These are phyloP conservation scores for Micractinium conductrix DNA, from an alignment of 139 green algal genomes.

Conservation along the genomic window DNA sequence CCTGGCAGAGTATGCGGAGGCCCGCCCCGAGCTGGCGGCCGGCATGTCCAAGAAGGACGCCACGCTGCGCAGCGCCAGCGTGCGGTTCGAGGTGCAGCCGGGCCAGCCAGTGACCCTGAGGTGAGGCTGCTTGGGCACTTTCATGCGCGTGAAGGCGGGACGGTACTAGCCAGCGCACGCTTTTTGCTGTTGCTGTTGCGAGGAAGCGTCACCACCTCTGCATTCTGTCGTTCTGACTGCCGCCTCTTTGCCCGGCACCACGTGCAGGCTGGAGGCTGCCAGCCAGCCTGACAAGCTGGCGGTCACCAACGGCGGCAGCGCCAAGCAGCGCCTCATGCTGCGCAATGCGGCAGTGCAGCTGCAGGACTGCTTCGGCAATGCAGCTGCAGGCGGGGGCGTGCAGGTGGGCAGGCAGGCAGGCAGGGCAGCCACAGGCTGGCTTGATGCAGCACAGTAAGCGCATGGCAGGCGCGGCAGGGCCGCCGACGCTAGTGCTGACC, in stretches of 20 bases:
- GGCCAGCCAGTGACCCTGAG: constrained; percentile 38
- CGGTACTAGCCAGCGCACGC: neutral
- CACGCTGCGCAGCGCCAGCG: constrained; percentile 52
- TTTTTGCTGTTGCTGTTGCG: neutral
- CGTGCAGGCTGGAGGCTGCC: constrained; percentile 41
- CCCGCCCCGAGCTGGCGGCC: constrained; percentile 45
- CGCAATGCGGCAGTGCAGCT: constrained; percentile 58
- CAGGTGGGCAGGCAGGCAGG: neutral
- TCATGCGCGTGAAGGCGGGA: neutral
- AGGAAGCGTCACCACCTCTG: neutral
- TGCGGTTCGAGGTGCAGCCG: constrained; percentile 48
- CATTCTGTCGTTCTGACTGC: neutral
- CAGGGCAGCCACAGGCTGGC: no score
- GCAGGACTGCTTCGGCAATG: constrained; percentile 61
- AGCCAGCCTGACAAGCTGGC: constrained; percentile 37
- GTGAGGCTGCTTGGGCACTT: neutral
- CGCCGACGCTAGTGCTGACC: no score
- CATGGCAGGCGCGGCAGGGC: no score
- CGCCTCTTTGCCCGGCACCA: neutral
- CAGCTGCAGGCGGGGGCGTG: constrained; percentile 37
- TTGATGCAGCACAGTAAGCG: no score
- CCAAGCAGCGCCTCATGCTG: constrained; percentile 48
- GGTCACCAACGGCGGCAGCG: constrained; percentile 48
- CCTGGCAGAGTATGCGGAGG: constrained; percentile 51
- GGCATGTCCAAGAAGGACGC: constrained; percentile 56